Evolutionary conservation across 2,329 filamentous ascomycete species (phyloP), one percentile per base, ranked within the genome.

Genomic region (Biscogniauxia sp.): DNA sequence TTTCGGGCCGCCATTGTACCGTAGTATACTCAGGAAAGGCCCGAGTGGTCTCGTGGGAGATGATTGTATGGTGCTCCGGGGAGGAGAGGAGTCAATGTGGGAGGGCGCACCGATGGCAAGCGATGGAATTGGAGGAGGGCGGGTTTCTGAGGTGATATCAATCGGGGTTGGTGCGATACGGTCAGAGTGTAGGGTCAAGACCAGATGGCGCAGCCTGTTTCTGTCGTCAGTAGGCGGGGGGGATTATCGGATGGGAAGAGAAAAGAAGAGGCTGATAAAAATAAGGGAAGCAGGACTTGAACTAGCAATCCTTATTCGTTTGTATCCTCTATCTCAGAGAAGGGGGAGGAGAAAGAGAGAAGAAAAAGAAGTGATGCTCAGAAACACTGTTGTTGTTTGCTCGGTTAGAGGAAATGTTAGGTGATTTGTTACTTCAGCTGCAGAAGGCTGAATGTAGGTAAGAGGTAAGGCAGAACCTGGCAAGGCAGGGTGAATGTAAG

Each of bases 1-100:
- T 99, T 99, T 77, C 95, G 88, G 76, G 91, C 91, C 71, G 95
- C 92, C 95, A 99, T 99, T 72, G 77, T 84, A 79, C 67, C 64
- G 65, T 57, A 65, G 62, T 54, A 57, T 59, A 60, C 60, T 61
- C 59, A 60, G 62, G 64, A 61, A 64, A 58, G 23, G 60, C 63
- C 61, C 50, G 63, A 64, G 52, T 60, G 25, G 26, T 37, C 19
- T 55, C 49, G 25, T 51, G 20, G 37, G 45, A n/a, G 20, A 41
- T 49, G 5, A 20, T 28, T 41, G 26, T 32, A 37, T 20, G 17
- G 50, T 9, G 50, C 6, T n/a, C n/a, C 37, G 28, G 15, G 19
- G 23, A 20, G 54, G 25, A 26, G 3, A 28, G 8, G 17, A 51
- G 19, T 55, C 20, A 53, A 52, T 50, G 20, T 58, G 53, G 54